These are phyloP conservation scores for Kondoa malvinella DNA, from an alignment of 768 basidiomycete species.

Conservation along the genomic window DNA sequence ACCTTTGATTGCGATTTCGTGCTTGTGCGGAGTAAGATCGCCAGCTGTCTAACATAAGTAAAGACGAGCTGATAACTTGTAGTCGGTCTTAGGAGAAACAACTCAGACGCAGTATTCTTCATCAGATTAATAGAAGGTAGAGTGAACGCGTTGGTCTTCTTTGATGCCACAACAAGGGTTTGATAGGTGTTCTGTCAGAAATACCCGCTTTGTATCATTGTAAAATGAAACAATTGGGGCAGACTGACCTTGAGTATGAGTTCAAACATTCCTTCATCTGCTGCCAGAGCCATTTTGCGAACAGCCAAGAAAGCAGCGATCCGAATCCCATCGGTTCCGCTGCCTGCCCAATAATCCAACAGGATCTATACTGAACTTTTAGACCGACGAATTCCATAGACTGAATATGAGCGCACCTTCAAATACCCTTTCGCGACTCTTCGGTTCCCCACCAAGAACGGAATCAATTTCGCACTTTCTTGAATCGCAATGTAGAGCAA, in stretches of 20 bases:
- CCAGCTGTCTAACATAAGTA: constrained; percentile 84
- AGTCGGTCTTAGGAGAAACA: constrained; percentile 62
- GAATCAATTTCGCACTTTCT: constrained; percentile 75
- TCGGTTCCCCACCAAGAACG: constrained; percentile 66
- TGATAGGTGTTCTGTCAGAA: constrained; percentile 60
- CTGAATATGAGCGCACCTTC: constrained; percentile 41
- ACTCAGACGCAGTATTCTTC: constrained; percentile 91
- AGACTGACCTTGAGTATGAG: constrained; percentile 59
- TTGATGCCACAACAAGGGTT: constrained; percentile 62
- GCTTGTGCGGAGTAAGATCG: constrained; percentile 75
- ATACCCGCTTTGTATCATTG: background rate
- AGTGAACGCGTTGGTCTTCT: constrained; percentile 68
- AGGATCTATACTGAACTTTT: constrained; percentile 47
- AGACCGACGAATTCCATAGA: constrained; percentile 7
- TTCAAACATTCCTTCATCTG: constrained; percentile 66
- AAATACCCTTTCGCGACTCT: constrained; percentile 73
- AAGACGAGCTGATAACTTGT: constrained; percentile 82
- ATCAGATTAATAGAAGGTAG: constrained; percentile 83
- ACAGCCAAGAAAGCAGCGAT: constrained; percentile 75
- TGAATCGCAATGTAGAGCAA: constrained; percentile 49
- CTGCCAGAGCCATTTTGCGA: constrained; percentile 55
- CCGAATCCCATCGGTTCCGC: constrained; percentile 58
- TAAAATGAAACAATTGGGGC: background rate
- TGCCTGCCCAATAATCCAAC: constrained; percentile 59
- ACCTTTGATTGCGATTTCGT: constrained; percentile 79